Percentiles rank a stretch among this genome's conserved stretches.
Evolutionary conservation across 176 grass and related monocot genomes (phyloP).

Genomic region (Triticum urartu): DNA sequence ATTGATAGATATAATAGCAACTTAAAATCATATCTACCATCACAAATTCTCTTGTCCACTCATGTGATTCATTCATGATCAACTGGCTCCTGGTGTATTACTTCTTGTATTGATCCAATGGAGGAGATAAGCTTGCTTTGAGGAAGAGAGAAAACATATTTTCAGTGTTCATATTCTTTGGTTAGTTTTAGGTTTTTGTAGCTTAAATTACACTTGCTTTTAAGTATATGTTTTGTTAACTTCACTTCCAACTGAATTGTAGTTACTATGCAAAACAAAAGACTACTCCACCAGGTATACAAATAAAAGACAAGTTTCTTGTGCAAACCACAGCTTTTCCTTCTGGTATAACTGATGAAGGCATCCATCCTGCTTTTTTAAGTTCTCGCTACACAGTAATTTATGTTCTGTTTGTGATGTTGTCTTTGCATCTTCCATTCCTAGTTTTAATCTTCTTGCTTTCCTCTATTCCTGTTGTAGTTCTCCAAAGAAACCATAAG

Average conservation of each 20-base stretch:
- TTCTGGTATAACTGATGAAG: conserved; percentile 70
- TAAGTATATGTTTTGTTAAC: conserved; percentile 9
- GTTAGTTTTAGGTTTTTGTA: neutral
- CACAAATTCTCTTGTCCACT: neutral
- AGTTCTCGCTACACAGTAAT: conserved; percentile 30
- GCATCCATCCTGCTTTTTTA: conserved; percentile 74
- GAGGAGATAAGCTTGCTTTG: neutral
- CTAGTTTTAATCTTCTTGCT: conserved; percentile 17
- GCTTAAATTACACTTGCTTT: neutral
- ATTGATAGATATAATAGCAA: neutral
- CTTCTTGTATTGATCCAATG: neutral
- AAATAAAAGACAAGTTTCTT: conserved; percentile 91
- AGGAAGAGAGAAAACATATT: neutral
- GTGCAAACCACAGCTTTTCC: conserved; percentile 75
- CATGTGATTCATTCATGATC: neutral
- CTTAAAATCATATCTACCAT: neutral
- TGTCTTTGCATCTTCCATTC: conserved; percentile 11
- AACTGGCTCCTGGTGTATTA: neutral
- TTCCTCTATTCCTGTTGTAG: conserved; percentile 40
- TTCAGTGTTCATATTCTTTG: neutral
- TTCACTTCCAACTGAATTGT: conserved; percentile 27
- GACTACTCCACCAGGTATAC: conserved; percentile 58
- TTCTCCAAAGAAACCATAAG: conserved; percentile 74
- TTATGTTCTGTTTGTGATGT: neutral
- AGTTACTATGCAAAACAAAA: conserved; percentile 90